These are phyloP conservation scores for Gremmenia infestans DNA, from an alignment of 2,329 filamentous ascomycete genomes.

Conservation along the genomic window DNA sequence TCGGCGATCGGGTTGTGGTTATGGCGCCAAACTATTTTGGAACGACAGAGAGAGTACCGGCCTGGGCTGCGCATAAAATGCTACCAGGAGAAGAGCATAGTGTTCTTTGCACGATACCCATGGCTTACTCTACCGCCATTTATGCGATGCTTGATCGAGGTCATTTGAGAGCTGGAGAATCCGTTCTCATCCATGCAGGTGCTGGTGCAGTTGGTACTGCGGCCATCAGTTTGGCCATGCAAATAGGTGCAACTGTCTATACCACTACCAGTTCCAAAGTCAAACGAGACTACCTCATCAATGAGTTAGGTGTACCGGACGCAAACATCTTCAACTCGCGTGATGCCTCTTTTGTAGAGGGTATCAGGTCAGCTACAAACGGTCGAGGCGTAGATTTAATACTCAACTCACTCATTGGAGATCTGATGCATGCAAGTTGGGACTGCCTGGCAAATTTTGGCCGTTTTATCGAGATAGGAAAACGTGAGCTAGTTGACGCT, in stretches of 20 bases:
- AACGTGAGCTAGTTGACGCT: constrained; percentile 27
- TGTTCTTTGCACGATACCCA: constrained; percentile 17
- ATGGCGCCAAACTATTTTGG: constrained; percentile 1
- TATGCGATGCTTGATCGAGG: constrained; percentile 14
- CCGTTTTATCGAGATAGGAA: constrained; percentile 35
- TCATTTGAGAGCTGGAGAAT: constrained; percentile 16
- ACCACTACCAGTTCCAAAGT: constrained; percentile 15
- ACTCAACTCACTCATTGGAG: constrained; percentile 20
- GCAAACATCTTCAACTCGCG: background rate
- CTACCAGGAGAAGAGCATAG: constrained; percentile 4
- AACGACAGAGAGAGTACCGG: background rate
- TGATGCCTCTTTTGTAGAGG: background rate
- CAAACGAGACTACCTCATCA: background rate
- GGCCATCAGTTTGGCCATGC: constrained; percentile 28
- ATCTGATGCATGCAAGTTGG: constrained; percentile 24
- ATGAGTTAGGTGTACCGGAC: background rate
- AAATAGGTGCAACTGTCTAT: constrained; percentile 27
- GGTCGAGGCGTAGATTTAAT: constrained; percentile 24
- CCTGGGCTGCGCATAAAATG: constrained; percentile 14
- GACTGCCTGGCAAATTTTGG: constrained; percentile 33
- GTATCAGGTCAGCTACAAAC: background rate
- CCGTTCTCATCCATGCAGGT: constrained; percentile 30
- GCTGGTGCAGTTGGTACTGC: constrained; percentile 30
- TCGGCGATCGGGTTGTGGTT: constrained; percentile 24
- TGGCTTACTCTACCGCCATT: constrained; percentile 15